A percentile compares a stretch with the other conserved stretches of the same genome.
Evolutionary conservation across 495 filamentous ascomycete species (phyloP).

Genomic region (Lepidopterella palustris): DNA sequence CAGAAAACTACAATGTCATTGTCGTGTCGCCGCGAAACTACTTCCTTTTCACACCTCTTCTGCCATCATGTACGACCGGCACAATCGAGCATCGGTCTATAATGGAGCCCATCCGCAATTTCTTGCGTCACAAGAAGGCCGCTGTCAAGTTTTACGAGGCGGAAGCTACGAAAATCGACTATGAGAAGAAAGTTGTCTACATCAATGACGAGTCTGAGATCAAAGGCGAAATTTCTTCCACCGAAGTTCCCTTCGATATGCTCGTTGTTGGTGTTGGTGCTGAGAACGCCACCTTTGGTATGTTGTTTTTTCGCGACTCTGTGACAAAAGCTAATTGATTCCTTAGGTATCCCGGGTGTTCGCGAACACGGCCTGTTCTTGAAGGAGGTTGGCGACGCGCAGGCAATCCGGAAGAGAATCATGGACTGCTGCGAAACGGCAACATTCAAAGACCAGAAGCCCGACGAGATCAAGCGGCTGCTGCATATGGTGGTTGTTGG

Average conservation of each 20-base stretch:
- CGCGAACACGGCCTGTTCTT: conserved; percentile 94
- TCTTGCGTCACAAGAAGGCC: conserved; percentile 85
- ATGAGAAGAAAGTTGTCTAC: conserved; percentile 76
- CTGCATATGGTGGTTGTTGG: conserved; percentile 99
- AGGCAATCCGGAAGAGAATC: conserved; percentile 92
- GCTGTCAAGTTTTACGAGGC: conserved; percentile 96
- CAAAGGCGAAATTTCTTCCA: conserved; percentile 73
- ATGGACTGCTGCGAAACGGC: conserved; percentile 99
- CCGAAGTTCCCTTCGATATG: conserved; percentile 96
- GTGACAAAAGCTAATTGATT: conserved; percentile 11
- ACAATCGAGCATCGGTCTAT: conserved; percentile 98
- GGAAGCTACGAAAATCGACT: conserved; percentile 93
- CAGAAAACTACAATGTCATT: conserved; percentile 96
- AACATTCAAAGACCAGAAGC: conserved; percentile 93
- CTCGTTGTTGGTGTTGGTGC: conserved; percentile 94
- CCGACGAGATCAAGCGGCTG: conserved; percentile 84
- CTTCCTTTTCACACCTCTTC: conserved; percentile 97
- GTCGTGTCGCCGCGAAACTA: conserved; percentile 96
- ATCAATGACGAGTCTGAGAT: conserved; percentile 91
- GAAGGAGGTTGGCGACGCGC: conserved; percentile 94
- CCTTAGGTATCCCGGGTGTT: conserved; percentile 77
- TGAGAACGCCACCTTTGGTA: conserved; percentile 96
- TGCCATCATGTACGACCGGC: conserved; percentile 95
- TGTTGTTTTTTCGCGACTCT: conserved; percentile 17
- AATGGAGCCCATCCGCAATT: conserved; percentile 96